These are phyloP conservation scores for Tylopilus balloui DNA, from an alignment of 768 basidiomycete species.

Conservation along the genomic window DNA sequence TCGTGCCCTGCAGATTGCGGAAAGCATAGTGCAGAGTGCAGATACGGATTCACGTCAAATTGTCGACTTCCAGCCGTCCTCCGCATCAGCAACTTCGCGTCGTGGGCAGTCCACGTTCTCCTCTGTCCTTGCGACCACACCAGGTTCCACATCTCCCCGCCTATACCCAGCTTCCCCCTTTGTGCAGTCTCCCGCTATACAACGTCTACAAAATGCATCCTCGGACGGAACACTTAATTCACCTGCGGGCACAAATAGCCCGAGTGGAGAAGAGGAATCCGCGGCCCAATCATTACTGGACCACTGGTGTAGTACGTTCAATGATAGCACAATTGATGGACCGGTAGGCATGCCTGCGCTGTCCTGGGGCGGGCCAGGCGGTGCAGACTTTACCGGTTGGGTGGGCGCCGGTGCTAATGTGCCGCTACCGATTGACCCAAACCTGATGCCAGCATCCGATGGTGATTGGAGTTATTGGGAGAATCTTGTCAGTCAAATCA, in stretches of 20 bases:
- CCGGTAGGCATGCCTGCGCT: conserved; percentile 42
- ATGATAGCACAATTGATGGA: conserved; percentile 55
- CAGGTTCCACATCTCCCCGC: conserved; percentile 21
- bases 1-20: conserved; percentile 55
- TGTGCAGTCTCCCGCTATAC: conserved; percentile 48
- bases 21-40: conserved; percentile 26
- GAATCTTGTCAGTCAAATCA: conserved; percentile 57
- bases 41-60: conserved; percentile 13
- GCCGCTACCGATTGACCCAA: conserved; percentile 39
- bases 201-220: conserved; percentile 46
- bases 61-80: conserved; percentile 36
- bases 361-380: conserved; percentile 58
- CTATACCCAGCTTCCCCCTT: conserved; percentile 28
- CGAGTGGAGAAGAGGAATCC: conserved; percentile 66
- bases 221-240: conserved; percentile 48
- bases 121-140: conserved; percentile 20
- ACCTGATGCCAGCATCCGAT: conserved; percentile 47
- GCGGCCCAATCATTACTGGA: conserved; percentile 75
- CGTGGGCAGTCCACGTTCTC: conserved; percentile 19
- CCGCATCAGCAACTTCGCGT: conserved; percentile 8
- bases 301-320: conserved; percentile 82
- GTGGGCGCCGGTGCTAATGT: conserved; percentile 40
- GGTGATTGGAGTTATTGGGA: conserved; percentile 84
- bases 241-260: conserved; percentile 65
- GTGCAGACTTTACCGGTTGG: conserved; percentile 59